Percentiles rank a stretch among this genome's conserved stretches.
Conservation (phyloP, 805 yeast genomes). For the Blastobotrys mokoenaii region DNA sequence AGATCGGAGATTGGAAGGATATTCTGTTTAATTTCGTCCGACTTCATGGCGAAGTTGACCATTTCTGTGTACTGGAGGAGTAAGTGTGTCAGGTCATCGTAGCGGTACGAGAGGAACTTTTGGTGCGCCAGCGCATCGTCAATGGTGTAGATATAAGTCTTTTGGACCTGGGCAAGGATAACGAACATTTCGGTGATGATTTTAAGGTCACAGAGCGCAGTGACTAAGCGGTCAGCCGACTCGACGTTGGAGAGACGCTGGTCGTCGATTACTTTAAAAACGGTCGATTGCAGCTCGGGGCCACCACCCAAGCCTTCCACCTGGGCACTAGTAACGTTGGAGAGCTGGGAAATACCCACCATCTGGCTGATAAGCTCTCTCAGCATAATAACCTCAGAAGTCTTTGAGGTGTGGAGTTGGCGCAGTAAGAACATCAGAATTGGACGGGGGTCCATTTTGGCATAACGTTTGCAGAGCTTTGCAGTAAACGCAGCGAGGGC, state of each 20-base stretch:
- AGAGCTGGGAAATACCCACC: constrained; percentile 69
- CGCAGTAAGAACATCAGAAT: constrained; percentile 52
- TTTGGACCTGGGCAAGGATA: constrained; percentile 43
- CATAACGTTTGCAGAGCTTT: constrained; percentile 49
- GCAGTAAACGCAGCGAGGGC: constrained; percentile 76
- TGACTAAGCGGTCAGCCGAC: constrained; percentile 45
- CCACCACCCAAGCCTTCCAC: constrained; percentile 61
- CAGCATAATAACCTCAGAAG: constrained; percentile 53
- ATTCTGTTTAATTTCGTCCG: constrained; percentile 14
- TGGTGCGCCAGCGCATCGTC: constrained; percentile 38
- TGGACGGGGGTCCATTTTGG: constrained; percentile 52
- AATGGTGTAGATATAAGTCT: constrained; percentile 32
- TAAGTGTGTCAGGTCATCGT: constrained; percentile 65
- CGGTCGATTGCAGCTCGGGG: constrained; percentile 43
- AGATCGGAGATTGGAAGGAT: constrained; percentile 17
- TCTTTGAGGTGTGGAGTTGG: constrained; percentile 51
- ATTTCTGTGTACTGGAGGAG: constrained; percentile 57
- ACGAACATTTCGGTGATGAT: constrained; percentile 58
- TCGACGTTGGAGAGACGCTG: constrained; percentile 38
- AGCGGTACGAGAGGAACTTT: constrained; percentile 61
- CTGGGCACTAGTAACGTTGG: constrained; percentile 60
- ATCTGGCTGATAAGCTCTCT: constrained; percentile 59
- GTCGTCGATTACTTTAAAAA: constrained; percentile 52
- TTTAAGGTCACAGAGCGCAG: constrained; percentile 32
- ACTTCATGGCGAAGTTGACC: constrained; percentile 41